Base-by-base conservation (phyloP, 139 green algal genomes). In the Yamagishiella unicocca region DNA sequence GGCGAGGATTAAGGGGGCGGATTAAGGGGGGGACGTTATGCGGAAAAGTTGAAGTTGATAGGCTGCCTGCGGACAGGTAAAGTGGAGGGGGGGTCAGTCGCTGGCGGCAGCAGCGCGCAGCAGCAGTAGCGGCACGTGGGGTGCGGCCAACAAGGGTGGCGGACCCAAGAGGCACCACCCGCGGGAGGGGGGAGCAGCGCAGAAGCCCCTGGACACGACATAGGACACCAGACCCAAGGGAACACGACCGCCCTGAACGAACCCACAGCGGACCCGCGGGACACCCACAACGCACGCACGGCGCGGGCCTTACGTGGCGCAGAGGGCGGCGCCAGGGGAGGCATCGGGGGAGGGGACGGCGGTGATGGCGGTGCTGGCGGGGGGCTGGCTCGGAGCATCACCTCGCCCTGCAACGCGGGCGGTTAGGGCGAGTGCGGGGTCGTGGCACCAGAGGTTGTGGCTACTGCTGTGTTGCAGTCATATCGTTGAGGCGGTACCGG, bases 281-380 rank as follows among this genome's bases (percentile, higher is more conserved):
- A n/a, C n/a, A n/a, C n/a, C n/a, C n/a, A n/a, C n/a, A n/a, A n/a
- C n/a, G n/a, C n/a, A n/a, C n/a, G n/a, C n/a, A n/a, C n/a, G n/a
- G n/a, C n/a, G n/a, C n/a, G n/a, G n/a, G n/a, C n/a, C 73, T 81
- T n/a, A 81, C 73, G 45, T 10, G 73, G 46, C 4, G 42, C 17
- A 24, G 40, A 25, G 22, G 71, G 25, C 9, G 71, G 71, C 5
- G 43, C 2, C 43, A 29, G 73, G 8, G 29, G 46, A 9, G 45
- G 73, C 27, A 45, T 6, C 3, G 73, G 46, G 1, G 35, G 8
- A 0, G 29, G 17, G 1, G 73, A 14, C 29, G 42, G 73, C 7
- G 73, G 42, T 4, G 43, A 43, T 6, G 42, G 73, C 46, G 73
- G 42, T 2, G 45, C 24, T 19, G 73, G 73, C 2, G 73, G 73